phyloP scores from a whole-genome alignment of 2,329 filamentous ascomycete genomes.

The Coniella lustricola region DNA sequence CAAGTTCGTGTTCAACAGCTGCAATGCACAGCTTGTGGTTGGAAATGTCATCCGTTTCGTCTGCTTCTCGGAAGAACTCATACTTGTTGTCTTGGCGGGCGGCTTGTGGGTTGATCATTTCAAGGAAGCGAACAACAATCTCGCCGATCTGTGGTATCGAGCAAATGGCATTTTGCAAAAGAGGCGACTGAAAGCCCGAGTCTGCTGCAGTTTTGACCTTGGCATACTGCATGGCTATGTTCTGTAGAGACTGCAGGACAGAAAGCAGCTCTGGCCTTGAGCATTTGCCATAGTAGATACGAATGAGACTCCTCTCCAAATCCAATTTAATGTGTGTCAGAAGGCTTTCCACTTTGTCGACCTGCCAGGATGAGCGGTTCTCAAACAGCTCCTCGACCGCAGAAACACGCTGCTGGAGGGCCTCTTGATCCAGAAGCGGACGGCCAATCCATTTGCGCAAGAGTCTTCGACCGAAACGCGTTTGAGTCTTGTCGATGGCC shows the following conservation, averaged over 20 bases:
- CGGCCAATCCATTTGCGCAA: constrained; percentile 93
- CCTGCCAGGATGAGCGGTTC: constrained; percentile 55
- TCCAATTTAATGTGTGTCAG: constrained; percentile 69
- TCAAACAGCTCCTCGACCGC: constrained; percentile 83
- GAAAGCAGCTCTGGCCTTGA: constrained; percentile 79
- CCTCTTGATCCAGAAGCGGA: constrained; percentile 69
- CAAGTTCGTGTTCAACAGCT: constrained; percentile 83
- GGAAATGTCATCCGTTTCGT: constrained; percentile 83
- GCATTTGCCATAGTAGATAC: constrained; percentile 97
- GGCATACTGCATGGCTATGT: constrained; percentile 69
- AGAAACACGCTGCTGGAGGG: constrained; percentile 69
- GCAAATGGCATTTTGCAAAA: constrained; percentile 65
- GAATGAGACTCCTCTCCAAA: constrained; percentile 84
- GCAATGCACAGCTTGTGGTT: constrained; percentile 86
- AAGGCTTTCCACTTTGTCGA: constrained; percentile 68
- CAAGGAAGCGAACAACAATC: constrained; percentile 66
- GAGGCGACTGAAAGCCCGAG: constrained; percentile 62
- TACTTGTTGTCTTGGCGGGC: constrained; percentile 90
- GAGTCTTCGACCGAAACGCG: constrained; percentile 79
- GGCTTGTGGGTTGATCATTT: constrained; percentile 74
- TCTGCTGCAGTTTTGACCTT: constrained; percentile 58
- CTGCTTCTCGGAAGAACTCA: constrained; percentile 78
- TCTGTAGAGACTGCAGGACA: constrained; percentile 78
- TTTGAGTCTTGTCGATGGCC: constrained; percentile 88
- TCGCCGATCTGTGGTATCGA: constrained; percentile 70